Conservation (phyloP, 805 yeast species). For the Nakazawaea wickerhamii region DNA sequence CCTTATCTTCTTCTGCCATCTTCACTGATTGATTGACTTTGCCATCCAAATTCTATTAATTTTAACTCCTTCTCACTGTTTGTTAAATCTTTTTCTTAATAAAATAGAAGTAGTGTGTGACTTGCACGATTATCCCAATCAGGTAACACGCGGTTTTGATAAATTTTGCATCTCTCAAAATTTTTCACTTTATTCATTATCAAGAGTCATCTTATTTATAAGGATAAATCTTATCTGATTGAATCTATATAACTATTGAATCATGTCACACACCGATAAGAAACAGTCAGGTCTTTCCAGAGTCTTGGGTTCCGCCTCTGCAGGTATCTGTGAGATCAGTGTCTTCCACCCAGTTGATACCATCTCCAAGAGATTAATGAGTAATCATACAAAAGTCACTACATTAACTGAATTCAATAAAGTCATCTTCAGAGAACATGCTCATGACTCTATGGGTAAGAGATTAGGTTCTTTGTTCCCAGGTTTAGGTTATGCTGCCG, state of each 20-base stretch:
- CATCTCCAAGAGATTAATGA: slow-evolving; percentile 91
- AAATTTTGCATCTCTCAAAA: slow-evolving; percentile 1
- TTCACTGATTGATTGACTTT: neutral
- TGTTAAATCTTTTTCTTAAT: neutral
- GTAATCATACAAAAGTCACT: slow-evolving; percentile 67
- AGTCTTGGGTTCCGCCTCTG: slow-evolving; percentile 95
- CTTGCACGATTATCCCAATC: neutral
- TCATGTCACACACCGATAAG: slow-evolving; percentile 45
- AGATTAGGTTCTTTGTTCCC: slow-evolving; percentile 87
- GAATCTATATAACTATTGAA: neutral
- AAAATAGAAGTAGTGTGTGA: neutral
- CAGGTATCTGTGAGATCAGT: slow-evolving; percentile 94
- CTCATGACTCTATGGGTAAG: slow-evolving; percentile 60
- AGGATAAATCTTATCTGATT: neutral
- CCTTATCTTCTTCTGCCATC: slow-evolving; percentile 9
- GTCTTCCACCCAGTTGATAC: slow-evolving; percentile 99
- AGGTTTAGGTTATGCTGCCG: slow-evolving; percentile 97
- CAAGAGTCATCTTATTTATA: too few relatives aligned
- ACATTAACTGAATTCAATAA: slow-evolving; percentile 63
- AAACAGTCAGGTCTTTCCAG: slow-evolving; percentile 87
- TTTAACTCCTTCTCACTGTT: neutral
- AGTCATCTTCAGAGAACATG: slow-evolving; percentile 83
- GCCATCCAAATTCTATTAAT: too few relatives aligned
- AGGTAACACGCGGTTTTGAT: slow-evolving; percentile 8
- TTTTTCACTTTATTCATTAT: slow-evolving; percentile 2